Base-by-base conservation (phyloP, 1,284 basidiomycete genomes). In the Sporisorium graminicola region DNA sequence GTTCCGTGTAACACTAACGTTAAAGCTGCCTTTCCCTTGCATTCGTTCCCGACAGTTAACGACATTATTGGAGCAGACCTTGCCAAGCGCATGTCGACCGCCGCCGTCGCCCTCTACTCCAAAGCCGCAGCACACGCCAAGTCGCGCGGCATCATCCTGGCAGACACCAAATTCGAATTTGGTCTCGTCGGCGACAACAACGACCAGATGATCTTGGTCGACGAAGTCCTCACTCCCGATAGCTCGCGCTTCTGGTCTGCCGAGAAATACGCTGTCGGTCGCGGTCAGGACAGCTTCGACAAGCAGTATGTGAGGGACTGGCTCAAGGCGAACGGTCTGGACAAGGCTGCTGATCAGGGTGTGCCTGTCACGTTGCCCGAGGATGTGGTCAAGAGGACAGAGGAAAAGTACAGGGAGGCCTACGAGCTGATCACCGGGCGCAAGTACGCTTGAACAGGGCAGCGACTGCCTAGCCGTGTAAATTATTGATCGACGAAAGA, bases 231-330 rank as follows among this genome's bases (percentile, higher is more conserved):
- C 58, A 99, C 97, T 0, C 95, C 96, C 7, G 97, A 99, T 87
- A 97, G 94, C 24, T 98, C 95, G 20, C 90, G 96, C 44, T 99
- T 98, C 88, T 99, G 97, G 96, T 92, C 94, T 1, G 88, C 91
- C 0, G 89, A 88, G 14, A 89, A 88, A 3, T 99, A 97, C 87
- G 86, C 87, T 43, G 88, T 90, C 2, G 96, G 96, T 10, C 88
- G 89, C 62, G 85, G 91, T 0, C 96, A 98, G 87, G 90, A 91
- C 22, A 94, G 93, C 82, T 99, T 97, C 82, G 97, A 99, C 87
- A 99, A 99, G 88, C 96, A 99, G 87, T 98, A 93, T 84, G 88
- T 99, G 50, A 89, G 97, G 40, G 95, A 98, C 86, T 95, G 94
- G 92, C 71, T 85, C 61, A 85, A 80, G 61, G 62, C 66, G 2